These are phyloP conservation scores for Cystobasidium slooffiae DNA, from an alignment of 1,284 basidiomycete genomes.

Conservation along the genomic window DNA sequence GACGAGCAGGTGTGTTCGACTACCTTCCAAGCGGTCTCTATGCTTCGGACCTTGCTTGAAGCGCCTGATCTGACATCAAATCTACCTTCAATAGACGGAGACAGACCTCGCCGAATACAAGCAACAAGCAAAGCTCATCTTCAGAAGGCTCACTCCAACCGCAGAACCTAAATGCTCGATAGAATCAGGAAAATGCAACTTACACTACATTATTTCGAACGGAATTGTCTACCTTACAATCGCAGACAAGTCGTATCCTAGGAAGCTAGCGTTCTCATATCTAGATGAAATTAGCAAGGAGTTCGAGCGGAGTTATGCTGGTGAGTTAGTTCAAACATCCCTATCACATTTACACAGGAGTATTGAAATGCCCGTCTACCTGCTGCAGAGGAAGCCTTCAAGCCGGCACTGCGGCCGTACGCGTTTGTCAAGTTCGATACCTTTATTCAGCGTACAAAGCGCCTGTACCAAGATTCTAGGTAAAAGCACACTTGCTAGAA, in stretches of 20 bases:
- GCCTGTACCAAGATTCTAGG: constrained; percentile 85
- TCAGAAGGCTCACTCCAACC: constrained; percentile 88
- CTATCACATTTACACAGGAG: constrained; percentile 48
- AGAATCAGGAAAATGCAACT: constrained; percentile 89
- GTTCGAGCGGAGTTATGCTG: constrained; percentile 64
- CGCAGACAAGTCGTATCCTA: constrained; percentile 93
- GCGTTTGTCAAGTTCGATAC: constrained; percentile 97
- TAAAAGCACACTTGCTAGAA: neutral
- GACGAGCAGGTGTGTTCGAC: constrained; percentile 64
- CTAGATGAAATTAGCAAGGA: constrained; percentile 97
- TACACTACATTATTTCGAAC: constrained; percentile 93
- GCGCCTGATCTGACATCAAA: neutral
- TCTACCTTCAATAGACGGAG: constrained; percentile 70
- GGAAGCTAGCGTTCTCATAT: constrained; percentile 97
- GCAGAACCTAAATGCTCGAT: constrained; percentile 95
- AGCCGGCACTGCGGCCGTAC: constrained; percentile 68
- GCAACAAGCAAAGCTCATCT: constrained; percentile 96
- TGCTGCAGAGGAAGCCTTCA: constrained; percentile 46
- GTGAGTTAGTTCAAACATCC: constrained; percentile 47
- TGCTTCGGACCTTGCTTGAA: too few species aligned
- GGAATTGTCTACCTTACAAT: constrained; percentile 96
- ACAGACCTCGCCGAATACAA: constrained; percentile 94
- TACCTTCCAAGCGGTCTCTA: constrained; percentile 3
- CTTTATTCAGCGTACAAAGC: constrained; percentile 97
- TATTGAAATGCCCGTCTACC: constrained; percentile 48